Conservation (phyloP, 352 stramenopile species). For the Globisporangium mamillatum region DNA sequence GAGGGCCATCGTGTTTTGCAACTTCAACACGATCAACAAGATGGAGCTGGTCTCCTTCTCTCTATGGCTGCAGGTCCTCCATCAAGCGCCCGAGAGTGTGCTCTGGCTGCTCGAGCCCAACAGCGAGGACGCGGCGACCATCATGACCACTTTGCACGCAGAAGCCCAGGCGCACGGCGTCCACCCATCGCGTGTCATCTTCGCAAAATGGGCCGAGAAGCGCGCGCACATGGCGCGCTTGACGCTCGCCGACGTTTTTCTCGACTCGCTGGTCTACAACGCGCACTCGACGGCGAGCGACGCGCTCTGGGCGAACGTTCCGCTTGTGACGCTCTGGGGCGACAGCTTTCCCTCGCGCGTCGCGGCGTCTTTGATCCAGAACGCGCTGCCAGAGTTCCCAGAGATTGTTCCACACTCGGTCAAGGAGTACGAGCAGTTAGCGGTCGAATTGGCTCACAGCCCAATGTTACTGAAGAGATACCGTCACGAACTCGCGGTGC, state of each 20-base stretch:
- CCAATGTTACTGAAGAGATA: conserved; percentile 22
- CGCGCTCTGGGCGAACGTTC: conserved; percentile 84
- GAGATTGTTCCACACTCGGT: conserved; percentile 46
- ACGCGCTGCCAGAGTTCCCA: conserved; percentile 22
- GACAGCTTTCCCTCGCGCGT: conserved; percentile 73
- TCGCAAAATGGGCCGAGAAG: conserved; percentile 62
- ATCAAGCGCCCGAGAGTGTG: conserved; percentile 74
- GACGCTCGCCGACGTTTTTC: conserved; percentile 84
- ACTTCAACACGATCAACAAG: conserved; percentile 95
- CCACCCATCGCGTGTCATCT: conserved; percentile 56
- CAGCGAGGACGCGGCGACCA: conserved; percentile 17
- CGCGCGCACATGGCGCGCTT: conserved; percentile 79
- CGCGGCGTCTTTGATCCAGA: conserved; percentile 52
- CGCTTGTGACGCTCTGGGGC: conserved; percentile 87
- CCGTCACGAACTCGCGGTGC: conserved; percentile 27
- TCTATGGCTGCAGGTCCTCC: conserved; percentile 88
- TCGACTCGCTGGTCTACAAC: conserved; percentile 96
- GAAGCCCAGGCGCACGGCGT: conserved; percentile 74
- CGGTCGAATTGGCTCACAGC: conserved; percentile 42
- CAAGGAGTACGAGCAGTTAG: conserved; percentile 71
- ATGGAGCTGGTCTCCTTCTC: conserved; percentile 89
- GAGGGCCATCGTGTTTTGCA: conserved; percentile 72
- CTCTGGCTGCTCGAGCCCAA: conserved; percentile 81
- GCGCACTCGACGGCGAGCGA: conserved; percentile 95
- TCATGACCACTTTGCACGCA: conserved; percentile 39